phyloP scores from a whole-genome alignment of 2,329 filamentous ascomycete species.

The Pseudopithomyces chartarum region DNA sequence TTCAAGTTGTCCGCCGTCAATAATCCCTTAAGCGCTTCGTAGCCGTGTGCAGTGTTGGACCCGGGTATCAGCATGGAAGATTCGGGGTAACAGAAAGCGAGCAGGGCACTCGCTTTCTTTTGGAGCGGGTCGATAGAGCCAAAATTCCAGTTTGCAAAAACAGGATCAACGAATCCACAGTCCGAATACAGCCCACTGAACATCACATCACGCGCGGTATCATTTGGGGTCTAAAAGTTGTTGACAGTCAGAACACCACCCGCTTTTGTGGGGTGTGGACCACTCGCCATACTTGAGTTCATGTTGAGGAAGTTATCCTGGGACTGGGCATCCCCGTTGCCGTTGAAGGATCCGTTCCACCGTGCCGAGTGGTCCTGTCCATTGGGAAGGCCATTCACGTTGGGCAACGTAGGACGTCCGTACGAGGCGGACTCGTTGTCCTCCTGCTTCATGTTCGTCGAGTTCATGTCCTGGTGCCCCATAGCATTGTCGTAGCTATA shows the following conservation, averaged over 20 bases:
- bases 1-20: constrained; percentile 71
- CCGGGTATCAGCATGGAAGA: constrained; percentile 26
- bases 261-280: constrained; percentile 50
- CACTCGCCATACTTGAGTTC: constrained; percentile 53
- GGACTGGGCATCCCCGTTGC: constrained; percentile 38
- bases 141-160: constrained; percentile 50
- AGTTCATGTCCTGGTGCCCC: constrained; percentile 36
- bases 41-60: constrained; percentile 52
- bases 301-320: constrained; percentile 52
- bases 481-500: constrained; percentile 41
- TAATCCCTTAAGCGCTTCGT: constrained; percentile 59
- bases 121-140: constrained; percentile 51
- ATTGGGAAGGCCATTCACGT: constrained; percentile 41
- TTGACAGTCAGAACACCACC: constrained; percentile 49
- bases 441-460: constrained; percentile 43
- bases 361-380: constrained; percentile 47
- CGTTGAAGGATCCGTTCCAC: constrained; percentile 51
- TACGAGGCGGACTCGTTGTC: constrained; percentile 35
- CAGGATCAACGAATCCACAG: constrained; percentile 48
- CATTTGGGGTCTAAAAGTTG: constrained; percentile 49
- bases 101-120: constrained; percentile 50
- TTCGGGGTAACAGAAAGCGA: constrained; percentile 60
- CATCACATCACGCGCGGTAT: constrained; percentile 53
- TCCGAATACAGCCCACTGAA: constrained; percentile 56
- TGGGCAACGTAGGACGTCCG: constrained; percentile 41